Percentiles rank a stretch among this genome's conserved stretches.
Evolutionary conservation across 306 rosid genomes (phyloP).

Genomic region (Medicago lupulina): DNA sequence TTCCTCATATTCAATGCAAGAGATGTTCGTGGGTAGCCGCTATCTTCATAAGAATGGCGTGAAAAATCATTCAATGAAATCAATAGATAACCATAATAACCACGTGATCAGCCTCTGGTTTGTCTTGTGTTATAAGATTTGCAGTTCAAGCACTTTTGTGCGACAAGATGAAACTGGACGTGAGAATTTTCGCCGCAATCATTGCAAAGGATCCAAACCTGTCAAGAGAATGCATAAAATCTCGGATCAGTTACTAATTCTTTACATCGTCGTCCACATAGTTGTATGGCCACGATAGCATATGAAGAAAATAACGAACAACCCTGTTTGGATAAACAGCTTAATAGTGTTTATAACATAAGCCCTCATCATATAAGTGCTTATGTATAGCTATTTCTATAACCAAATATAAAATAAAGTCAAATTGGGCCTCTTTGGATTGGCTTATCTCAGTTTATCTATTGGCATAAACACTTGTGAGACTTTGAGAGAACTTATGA

Average conservation of each 20-base stretch:
- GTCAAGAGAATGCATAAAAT: constrained; percentile 2
- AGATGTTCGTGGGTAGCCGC: not conserved
- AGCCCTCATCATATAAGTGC: too few relatives aligned
- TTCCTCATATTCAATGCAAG: constrained; percentile 7
- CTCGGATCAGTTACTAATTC: not conserved
- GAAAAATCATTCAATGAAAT: constrained; percentile 19
- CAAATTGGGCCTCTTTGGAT: too few relatives aligned
- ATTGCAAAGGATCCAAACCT: constrained; percentile 92
- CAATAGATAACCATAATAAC: constrained; percentile 27
- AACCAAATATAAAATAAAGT: too few relatives aligned
- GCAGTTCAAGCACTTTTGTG: constrained; percentile 79
- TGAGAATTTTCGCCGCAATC: constrained; percentile 73
- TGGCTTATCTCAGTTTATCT: too few relatives aligned
- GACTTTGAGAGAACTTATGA: too few relatives aligned
- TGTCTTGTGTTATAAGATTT: constrained; percentile 85
- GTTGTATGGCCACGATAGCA: too few relatives aligned
- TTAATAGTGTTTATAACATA: too few relatives aligned
- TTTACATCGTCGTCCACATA: too few relatives aligned
- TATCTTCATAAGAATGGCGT: constrained; percentile 24
- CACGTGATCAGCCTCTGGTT: constrained; percentile 69
- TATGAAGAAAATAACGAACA: too few relatives aligned
- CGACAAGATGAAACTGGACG: constrained; percentile 74
- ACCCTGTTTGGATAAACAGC: not conserved
- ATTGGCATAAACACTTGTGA: too few relatives aligned
- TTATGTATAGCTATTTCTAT: too few relatives aligned